Conservation (phyloP, 1,284 basidiomycete genomes). For the Microbotryum lychnidis-dioicae region DNA sequence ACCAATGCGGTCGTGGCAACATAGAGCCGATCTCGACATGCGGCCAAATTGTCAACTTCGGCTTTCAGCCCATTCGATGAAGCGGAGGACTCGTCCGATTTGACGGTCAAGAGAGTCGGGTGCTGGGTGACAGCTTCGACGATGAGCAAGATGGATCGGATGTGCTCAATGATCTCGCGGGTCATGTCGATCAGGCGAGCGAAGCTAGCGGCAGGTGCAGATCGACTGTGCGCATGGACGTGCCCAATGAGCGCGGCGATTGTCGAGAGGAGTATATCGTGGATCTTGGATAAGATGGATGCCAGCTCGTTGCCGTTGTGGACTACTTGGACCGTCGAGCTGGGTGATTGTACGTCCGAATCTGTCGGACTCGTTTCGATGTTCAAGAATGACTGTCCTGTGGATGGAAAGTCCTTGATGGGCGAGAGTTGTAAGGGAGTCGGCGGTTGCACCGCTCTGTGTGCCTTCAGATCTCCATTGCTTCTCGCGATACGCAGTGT, state of each 20-base stretch:
- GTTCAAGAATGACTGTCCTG: too few relatives aligned
- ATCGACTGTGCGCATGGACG: slow-evolving; percentile 83
- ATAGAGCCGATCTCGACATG: slow-evolving; percentile 74
- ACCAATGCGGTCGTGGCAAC: slow-evolving; percentile 77
- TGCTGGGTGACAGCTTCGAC: slow-evolving; percentile 76
- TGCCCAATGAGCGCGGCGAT: slow-evolving; percentile 97
- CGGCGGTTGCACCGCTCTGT: too few relatives aligned
- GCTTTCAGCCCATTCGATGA: slow-evolving; percentile 9
- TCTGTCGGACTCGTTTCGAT: too few relatives aligned
- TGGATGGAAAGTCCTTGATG: too few relatives aligned
- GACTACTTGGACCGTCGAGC: slow-evolving; percentile 1
- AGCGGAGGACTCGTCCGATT: background rate
- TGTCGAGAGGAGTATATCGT: slow-evolving; percentile 82
- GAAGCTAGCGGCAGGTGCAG: slow-evolving; percentile 75
- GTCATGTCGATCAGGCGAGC: slow-evolving; percentile 90
- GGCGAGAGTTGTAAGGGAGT: too few relatives aligned
- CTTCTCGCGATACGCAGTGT: too few relatives aligned
- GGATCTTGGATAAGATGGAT: slow-evolving; percentile 54
- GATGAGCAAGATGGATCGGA: slow-evolving; percentile 81
- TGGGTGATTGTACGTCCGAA: too few relatives aligned
- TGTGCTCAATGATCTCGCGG: slow-evolving; percentile 83
- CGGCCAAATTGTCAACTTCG: slow-evolving; percentile 52
- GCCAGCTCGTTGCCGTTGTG: slow-evolving; percentile 56
- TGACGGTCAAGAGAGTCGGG: background rate
- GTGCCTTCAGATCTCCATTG: too few relatives aligned